Conservation (phyloP, 805 yeast species). For the Yamadazyma paraphyllophila region DNA sequence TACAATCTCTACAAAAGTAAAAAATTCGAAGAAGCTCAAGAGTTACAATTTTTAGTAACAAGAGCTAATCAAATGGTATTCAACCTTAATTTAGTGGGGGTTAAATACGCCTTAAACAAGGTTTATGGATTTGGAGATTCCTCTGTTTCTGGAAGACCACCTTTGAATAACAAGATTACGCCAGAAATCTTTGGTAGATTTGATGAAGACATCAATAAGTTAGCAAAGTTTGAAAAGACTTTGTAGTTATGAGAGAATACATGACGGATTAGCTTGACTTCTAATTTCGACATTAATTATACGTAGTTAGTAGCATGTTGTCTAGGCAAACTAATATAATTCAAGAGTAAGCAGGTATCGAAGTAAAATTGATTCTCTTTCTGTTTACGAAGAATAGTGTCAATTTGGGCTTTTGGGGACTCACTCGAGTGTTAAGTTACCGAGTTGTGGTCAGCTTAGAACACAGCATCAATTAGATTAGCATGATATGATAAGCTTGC, state of each 20-base stretch:
- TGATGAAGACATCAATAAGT: constrained; percentile 8
- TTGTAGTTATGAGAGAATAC: constrained; percentile 2
- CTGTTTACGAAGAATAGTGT: too few species aligned
- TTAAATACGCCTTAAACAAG: constrained; percentile 22
- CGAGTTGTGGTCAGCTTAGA: too few species aligned
- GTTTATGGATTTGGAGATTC: constrained; percentile 21
- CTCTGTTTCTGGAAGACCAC: constrained; percentile 12
- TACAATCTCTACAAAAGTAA: constrained; percentile 13
- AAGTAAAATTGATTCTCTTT: too few species aligned
- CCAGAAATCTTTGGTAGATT: constrained; percentile 4
- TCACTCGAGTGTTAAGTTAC: too few species aligned
- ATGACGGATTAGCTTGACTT: too few species aligned
- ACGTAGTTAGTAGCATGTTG: too few species aligned
- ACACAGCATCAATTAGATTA: too few species aligned
- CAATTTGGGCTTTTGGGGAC: too few species aligned
- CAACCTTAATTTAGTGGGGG: constrained; percentile 29
- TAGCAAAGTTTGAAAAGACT: constrained; percentile 9
- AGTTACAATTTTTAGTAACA: constrained; percentile 20
- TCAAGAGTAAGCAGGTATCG: too few species aligned
- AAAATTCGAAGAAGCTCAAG: constrained; percentile 16
- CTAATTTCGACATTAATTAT: too few species aligned
- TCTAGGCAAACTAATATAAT: too few species aligned
- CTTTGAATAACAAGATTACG: constrained; percentile 10
- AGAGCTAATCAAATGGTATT: constrained; percentile 24
- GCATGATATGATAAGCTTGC: too few species aligned